Base-by-base conservation (phyloP, 176 grass and related monocot genomes). In the Stipa capillata region DNA sequence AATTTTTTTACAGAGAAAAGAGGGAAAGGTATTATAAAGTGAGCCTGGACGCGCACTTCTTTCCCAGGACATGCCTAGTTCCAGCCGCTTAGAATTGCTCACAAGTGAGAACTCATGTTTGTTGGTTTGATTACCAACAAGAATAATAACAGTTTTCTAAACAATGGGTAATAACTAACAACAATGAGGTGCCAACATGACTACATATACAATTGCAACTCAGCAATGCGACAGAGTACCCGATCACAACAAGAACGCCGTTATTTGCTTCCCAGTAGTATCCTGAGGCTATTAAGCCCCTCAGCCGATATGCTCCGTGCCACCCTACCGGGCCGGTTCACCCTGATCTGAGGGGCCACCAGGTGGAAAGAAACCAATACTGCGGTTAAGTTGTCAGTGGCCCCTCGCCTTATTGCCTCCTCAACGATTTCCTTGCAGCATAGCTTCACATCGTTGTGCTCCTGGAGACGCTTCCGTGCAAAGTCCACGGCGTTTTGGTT, bases 401-500 rank as follows among this genome's bases (percentile, higher is more conserved):
- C 85, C 0, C 69, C 88, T 6, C 78, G 76, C 71, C 66, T 76
- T 52, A 91, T 85, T 5, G 96, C 92, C 86, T 95, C 96, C 44
- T 93, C 86, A 0, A 93, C 76, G 7, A 99, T 77, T 18, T 99
- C 92, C 81, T 82, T 99, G 74, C 92, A 99, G 74, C 96, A 99
- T 6, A 50, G 54, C 62, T 84, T 91, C 65, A 76, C 76, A 65
- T 99, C 71, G 4, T 99, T 95, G 85, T 99, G 96, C 44, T 95
- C 88, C 78, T 99, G 96, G 43, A 99, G 85, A 54, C 70, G 63
- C 56, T 68, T 74, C 53, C 90, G 82, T 4, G 83, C 74, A 21
- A 95, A 99, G 69, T 95, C 92, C 53, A 99, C 88, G 0, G 90
- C 90, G 1, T 99, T 99, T 51, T 95, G 90, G 74, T 85, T 99